A percentile compares a stretch with the other conserved stretches of the same genome.
phyloP scores from a whole-genome alignment of 2,329 filamentous ascomycete genomes.

The Tolypocladium nubicola region DNA sequence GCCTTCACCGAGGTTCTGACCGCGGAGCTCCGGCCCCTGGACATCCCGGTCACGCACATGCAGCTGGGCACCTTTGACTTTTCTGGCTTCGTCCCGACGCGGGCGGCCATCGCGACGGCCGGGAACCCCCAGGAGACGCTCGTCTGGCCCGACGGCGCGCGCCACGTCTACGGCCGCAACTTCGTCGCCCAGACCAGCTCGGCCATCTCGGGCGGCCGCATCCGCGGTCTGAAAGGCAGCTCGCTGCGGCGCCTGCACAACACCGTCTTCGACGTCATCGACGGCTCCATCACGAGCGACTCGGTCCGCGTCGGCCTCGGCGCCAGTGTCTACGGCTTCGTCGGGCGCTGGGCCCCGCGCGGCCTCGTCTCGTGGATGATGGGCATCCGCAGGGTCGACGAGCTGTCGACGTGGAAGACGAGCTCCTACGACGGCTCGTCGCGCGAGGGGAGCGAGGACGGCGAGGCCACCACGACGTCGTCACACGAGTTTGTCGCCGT shows the following conservation, averaged over 20 bases:
- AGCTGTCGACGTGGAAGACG: slow-evolving; percentile 44
- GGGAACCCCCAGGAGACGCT: slow-evolving; percentile 37
- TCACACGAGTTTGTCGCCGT: slow-evolving; percentile 41
- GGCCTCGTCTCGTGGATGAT: slow-evolving; percentile 88
- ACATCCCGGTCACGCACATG: slow-evolving; percentile 74
- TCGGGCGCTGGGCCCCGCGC: slow-evolving; percentile 70
- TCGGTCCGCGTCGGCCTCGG: slow-evolving; percentile 77
- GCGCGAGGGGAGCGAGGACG: slow-evolving; percentile 23
- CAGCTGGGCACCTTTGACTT: slow-evolving; percentile 89
- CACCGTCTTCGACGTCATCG: slow-evolving; percentile 81
- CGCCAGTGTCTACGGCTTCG: slow-evolving; percentile 71
- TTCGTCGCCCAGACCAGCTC: slow-evolving; percentile 45
- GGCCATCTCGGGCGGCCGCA: slow-evolving; percentile 44
- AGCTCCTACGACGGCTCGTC: slow-evolving; percentile 27
- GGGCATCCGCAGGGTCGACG: slow-evolving; percentile 57
- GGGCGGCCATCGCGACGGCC: slow-evolving; percentile 23
- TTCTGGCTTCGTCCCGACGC: slow-evolving; percentile 47
- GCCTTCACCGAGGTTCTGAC: slow-evolving; percentile 75
- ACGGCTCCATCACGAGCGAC: slow-evolving; percentile 47
- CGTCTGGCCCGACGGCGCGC: slow-evolving; percentile 52
- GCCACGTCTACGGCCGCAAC: slow-evolving; percentile 52
- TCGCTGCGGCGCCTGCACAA: slow-evolving; percentile 72
- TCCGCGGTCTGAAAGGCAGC: slow-evolving; percentile 55
- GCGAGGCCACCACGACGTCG: slow-evolving; percentile 14
- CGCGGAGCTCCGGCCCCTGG: slow-evolving; percentile 65